Percentiles rank a stretch among this genome's conserved stretches.
These are phyloP conservation scores for Claviceps sp. DNA, from an alignment of 2,329 filamentous ascomycete species.

Conservation along the genomic window DNA sequence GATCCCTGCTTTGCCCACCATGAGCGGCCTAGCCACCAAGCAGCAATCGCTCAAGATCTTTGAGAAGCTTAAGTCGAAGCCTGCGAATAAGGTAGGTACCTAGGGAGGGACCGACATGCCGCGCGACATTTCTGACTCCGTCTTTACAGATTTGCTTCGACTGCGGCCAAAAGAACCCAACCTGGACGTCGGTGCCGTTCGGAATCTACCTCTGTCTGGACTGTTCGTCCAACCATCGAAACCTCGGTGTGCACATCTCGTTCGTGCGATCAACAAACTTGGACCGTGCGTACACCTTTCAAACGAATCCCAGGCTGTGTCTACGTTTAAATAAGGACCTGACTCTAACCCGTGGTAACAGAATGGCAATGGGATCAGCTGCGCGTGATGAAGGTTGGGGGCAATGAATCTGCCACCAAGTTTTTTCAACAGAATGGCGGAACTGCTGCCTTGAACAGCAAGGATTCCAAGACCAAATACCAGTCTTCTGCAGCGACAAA, in stretches of 20 bases:
- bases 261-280: slow-evolving; percentile 98
- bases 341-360: slow-evolving; percentile 19
- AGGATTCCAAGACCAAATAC: slow-evolving; percentile 95
- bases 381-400: slow-evolving; percentile 93
- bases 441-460: slow-evolving; percentile 84
- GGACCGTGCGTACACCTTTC: slow-evolving; percentile 57
- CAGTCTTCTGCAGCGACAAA: slow-evolving; percentile 85
- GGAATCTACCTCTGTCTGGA: slow-evolving; percentile 97
- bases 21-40: slow-evolving; percentile 68
- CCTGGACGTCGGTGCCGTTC: slow-evolving; percentile 94
- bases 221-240: slow-evolving; percentile 93
- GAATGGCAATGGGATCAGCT: slow-evolving; percentile 99
- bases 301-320: background rate
- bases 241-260: slow-evolving; percentile 96
- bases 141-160: slow-evolving; percentile 79
- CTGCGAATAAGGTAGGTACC: slow-evolving; percentile 72
- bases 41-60: slow-evolving; percentile 94
- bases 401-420: slow-evolving; percentile 95
- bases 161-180: slow-evolving; percentile 93
- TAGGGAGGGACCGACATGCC: too few relatives aligned
- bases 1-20: slow-evolving; percentile 24
- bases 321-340: slow-evolving; percentile 2
- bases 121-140: background rate
- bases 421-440: slow-evolving; percentile 97
- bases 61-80: slow-evolving; percentile 89